These are phyloP conservation scores for Alternaria hordeiaustralica DNA, from an alignment of 2,329 filamentous ascomycete species.

Conservation along the genomic window DNA sequence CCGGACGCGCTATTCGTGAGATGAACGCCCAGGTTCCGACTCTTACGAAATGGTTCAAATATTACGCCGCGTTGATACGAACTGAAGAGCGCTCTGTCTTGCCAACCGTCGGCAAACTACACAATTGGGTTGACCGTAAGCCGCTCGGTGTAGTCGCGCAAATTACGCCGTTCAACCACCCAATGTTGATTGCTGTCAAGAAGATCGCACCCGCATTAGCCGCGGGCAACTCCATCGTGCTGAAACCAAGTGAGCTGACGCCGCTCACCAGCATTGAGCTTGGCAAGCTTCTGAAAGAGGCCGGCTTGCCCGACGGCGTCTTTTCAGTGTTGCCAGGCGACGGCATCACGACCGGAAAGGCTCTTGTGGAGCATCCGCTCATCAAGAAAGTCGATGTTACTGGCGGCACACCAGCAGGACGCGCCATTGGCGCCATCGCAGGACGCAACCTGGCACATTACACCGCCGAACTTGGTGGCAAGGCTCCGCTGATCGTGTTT, in stretches of 20 bases:
- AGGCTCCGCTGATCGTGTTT: conserved; percentile 48
- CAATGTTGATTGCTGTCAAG: conserved; percentile 50
- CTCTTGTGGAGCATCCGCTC: conserved; percentile 43
- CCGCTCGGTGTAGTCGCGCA: conserved; percentile 48
- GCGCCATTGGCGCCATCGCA: conserved; percentile 47
- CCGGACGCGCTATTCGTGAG: conserved; percentile 71
- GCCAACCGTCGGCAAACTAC: conserved; percentile 65
- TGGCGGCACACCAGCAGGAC: conserved; percentile 46
- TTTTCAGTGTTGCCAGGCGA: conserved; percentile 46
- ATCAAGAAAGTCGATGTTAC: conserved; percentile 50
- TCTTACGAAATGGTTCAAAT: conserved; percentile 73
- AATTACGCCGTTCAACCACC: conserved; percentile 51
- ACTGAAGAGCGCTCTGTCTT: conserved; percentile 71
- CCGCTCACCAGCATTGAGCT: conserved; percentile 46
- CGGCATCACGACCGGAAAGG: conserved; percentile 44
- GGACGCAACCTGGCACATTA: conserved; percentile 45
- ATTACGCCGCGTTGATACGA: conserved; percentile 72
- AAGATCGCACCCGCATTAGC: conserved; percentile 49
- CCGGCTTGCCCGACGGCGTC: conserved; percentile 47
- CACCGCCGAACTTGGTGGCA: conserved; percentile 48
- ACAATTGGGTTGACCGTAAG: conserved; percentile 52
- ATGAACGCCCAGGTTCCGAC: conserved; percentile 73
- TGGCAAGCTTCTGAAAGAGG: conserved; percentile 46
- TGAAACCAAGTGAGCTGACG: conserved; percentile 50
- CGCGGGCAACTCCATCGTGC: conserved; percentile 44